Evolutionary conservation across 352 stramenopile species (phyloP).

Genomic region (Peronospora destructor): DNA sequence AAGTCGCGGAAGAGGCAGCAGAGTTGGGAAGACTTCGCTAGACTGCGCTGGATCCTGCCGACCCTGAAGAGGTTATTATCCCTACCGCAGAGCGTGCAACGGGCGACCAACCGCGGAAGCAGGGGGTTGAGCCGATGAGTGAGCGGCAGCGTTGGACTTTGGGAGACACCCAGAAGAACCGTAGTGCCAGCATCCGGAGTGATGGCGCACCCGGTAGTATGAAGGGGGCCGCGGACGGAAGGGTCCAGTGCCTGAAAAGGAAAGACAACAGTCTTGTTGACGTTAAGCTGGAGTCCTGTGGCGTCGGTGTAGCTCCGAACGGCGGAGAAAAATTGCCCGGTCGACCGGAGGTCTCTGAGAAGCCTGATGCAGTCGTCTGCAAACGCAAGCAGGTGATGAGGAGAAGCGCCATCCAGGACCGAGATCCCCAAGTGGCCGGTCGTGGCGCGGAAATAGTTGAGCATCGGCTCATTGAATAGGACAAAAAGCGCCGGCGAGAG

Average conservation of each 20-base stretch:
- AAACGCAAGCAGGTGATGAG: not conserved
- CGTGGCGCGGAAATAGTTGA: not conserved
- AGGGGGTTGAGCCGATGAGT: too few species aligned
- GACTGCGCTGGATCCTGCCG: too few species aligned
- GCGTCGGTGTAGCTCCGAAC: not conserved
- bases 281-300: not conserved
- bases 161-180: too few species aligned
- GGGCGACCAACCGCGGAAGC: too few species aligned
- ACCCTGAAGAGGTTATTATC: not conserved
- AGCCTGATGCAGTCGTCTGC: not conserved
- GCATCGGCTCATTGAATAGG: not conserved
- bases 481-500: not conserved
- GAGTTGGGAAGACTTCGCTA: not conserved
- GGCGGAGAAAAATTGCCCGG: not conserved
- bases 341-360: not conserved
- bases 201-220: not conserved
- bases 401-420: not conserved
- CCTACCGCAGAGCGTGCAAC: too few species aligned
- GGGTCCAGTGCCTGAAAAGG: not conserved
- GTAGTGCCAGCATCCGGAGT: not conserved
- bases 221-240: not conserved
- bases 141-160: too few species aligned
- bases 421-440: not conserved
- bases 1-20: not conserved
- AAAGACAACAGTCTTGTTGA: not conserved